These are phyloP conservation scores for Eutrema salsugineum DNA, from an alignment of 441 rosid species.

Conservation along the genomic window DNA sequence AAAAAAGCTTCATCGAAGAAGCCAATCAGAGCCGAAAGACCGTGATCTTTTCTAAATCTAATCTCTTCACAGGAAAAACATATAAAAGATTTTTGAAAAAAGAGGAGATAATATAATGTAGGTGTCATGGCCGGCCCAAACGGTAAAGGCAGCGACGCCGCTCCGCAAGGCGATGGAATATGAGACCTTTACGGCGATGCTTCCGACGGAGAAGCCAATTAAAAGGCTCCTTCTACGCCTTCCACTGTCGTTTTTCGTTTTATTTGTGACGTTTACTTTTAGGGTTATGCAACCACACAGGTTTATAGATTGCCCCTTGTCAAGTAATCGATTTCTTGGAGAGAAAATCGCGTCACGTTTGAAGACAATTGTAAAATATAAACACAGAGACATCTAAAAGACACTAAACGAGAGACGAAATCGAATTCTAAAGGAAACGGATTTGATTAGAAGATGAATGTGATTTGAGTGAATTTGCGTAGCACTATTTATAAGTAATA, in stretches of 20 bases:
- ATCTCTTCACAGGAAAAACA: too few species aligned
- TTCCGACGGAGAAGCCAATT: slow-evolving; percentile 37
- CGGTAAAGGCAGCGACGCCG: slow-evolving; percentile 50
- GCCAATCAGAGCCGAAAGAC: too few species aligned
- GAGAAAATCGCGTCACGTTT: slow-evolving; percentile 17
- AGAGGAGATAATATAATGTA: not conserved
- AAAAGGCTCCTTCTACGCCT: slow-evolving; percentile 37
- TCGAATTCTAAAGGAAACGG: not conserved
- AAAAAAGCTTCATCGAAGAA: not conserved
- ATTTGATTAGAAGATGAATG: not conserved
- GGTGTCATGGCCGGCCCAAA: slow-evolving; percentile 52
- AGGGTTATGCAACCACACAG: slow-evolving; percentile 11
- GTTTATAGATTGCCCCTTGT: not conserved
- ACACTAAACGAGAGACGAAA: not conserved
- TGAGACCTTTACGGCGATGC: slow-evolving; percentile 30
- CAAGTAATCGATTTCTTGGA: slow-evolving; percentile 3
- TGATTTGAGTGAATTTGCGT: not conserved
- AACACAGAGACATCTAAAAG: too few species aligned
- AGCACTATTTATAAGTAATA: not conserved
- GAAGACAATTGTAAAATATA: too few species aligned
- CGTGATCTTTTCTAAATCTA: too few species aligned
- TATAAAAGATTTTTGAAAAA: not conserved
- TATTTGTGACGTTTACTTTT: slow-evolving; percentile 35
- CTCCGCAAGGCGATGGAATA: slow-evolving; percentile 56
- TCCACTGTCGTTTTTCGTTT: not conserved